Conservation (phyloP, 345 rosid species). For the Brassica juncea region DNA sequence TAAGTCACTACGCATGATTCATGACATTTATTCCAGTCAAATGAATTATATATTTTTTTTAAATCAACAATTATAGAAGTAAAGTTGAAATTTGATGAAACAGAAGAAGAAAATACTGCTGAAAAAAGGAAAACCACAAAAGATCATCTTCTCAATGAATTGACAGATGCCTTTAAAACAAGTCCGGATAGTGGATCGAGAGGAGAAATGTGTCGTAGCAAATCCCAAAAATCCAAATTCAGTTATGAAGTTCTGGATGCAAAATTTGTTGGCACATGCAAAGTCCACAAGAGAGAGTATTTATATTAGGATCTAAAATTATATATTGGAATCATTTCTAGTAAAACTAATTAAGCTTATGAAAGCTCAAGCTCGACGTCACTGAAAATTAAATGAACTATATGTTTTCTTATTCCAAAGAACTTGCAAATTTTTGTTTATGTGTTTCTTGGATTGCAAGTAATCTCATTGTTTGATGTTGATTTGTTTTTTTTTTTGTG, state of each 20-base stretch:
- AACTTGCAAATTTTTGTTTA: not conserved
- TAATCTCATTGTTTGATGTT: not conserved
- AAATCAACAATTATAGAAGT: not conserved
- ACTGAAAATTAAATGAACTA: not conserved
- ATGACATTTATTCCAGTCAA: not conserved
- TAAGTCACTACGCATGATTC: not conserved
- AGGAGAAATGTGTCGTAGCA: not conserved
- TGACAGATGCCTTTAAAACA: constrained; percentile 6
- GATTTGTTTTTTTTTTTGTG: not conserved
- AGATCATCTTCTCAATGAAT: not conserved
- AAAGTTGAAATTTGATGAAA: not conserved
- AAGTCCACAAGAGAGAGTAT: not conserved
- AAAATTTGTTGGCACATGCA: not conserved
- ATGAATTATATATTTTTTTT: not conserved
- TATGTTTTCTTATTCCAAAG: not conserved
- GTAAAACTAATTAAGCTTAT: not conserved
- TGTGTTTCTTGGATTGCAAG: not conserved
- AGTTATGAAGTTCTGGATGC: not conserved
- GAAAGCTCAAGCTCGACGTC: constrained; percentile 16
- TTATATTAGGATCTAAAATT: not conserved
- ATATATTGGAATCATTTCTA: not conserved
- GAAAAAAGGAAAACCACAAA: not conserved
- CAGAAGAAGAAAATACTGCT: not conserved
- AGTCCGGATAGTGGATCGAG: not conserved
- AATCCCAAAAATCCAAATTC: not conserved